Evolutionary conservation across 2,329 filamentous ascomycete species (phyloP).

Genomic region (Monilinia polystroma): DNA sequence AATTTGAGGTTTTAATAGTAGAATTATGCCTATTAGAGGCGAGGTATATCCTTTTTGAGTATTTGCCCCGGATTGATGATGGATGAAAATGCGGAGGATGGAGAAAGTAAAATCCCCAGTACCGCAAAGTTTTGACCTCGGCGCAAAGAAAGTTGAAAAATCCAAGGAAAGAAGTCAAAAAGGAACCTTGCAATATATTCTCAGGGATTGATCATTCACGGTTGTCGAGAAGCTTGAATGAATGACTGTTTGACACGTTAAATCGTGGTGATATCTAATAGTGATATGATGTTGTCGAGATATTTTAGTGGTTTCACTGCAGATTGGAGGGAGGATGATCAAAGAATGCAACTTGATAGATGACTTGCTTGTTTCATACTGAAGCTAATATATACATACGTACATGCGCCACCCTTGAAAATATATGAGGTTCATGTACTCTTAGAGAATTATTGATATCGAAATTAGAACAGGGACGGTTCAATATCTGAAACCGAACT

Average conservation of each 20-base stretch:
- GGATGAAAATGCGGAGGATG: constrained; percentile 25
- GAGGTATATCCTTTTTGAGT: constrained; percentile 1
- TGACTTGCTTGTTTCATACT: too few species aligned
- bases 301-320: constrained; percentile 1
- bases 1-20: not conserved
- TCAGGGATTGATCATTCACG: not conserved
- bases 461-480: not conserved
- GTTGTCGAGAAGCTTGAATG: not conserved
- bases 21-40: not conserved
- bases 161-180: not conserved
- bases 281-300: not conserved
- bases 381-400: too few species aligned
- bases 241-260: not conserved
- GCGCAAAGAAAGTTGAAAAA: not conserved
- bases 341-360: too few species aligned
- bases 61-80: constrained; percentile 30
- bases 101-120: constrained; percentile 25
- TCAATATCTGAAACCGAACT: not conserved
- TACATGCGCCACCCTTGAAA: too few species aligned
- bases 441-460: not conserved
- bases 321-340: not conserved
- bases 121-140: constrained; percentile 8
- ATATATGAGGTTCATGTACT: too few species aligned
- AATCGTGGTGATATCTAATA: not conserved
- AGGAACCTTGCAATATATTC: too few species aligned